phyloP scores from a whole-genome alignment of 495 filamentous ascomycete genomes.

The Penicillium nucicola region DNA sequence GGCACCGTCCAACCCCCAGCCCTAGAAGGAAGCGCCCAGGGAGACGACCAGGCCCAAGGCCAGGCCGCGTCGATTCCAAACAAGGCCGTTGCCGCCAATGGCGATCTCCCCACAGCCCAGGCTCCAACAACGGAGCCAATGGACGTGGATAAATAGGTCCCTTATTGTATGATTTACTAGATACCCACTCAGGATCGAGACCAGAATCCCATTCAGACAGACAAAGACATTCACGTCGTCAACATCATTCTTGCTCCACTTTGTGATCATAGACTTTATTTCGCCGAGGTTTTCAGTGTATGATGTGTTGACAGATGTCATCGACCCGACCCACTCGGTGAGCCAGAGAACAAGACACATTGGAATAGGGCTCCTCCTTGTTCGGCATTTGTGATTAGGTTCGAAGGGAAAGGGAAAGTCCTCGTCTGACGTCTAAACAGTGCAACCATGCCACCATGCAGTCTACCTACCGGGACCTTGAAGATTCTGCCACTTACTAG shows the following conservation, averaged over 20 bases:
- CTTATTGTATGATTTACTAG: conserved; percentile 8
- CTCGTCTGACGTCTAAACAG: too few species aligned
- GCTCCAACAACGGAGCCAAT: conserved; percentile 12
- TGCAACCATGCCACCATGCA: too few species aligned
- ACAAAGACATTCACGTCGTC: background rate
- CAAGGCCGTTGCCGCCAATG: background rate
- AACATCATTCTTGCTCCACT: conserved; percentile 10
- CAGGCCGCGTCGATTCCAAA: conserved; percentile 2
- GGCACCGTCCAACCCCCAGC: background rate
- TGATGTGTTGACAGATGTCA: conserved; percentile 7
- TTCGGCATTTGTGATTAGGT: too few species aligned
- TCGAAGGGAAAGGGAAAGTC: too few species aligned
- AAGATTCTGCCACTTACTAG: too few species aligned
- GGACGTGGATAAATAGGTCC: conserved; percentile 13
- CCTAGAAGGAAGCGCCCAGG: background rate
- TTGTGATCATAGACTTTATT: conserved; percentile 8
- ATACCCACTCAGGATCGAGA: conserved; percentile 9
- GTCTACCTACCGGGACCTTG: too few species aligned
- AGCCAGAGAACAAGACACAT: too few species aligned
- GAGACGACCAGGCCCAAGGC: background rate
- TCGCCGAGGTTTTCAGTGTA: background rate
- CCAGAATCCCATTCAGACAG: background rate
- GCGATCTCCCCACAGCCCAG: conserved; percentile 3
- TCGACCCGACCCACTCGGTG: background rate
- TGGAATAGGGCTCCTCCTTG: too few species aligned